Percentiles rank a stretch among this genome's conserved stretches.
These are phyloP conservation scores for Penicillium sclerotiorum DNA, from an alignment of 2,329 filamentous ascomycete species.

Conservation along the genomic window DNA sequence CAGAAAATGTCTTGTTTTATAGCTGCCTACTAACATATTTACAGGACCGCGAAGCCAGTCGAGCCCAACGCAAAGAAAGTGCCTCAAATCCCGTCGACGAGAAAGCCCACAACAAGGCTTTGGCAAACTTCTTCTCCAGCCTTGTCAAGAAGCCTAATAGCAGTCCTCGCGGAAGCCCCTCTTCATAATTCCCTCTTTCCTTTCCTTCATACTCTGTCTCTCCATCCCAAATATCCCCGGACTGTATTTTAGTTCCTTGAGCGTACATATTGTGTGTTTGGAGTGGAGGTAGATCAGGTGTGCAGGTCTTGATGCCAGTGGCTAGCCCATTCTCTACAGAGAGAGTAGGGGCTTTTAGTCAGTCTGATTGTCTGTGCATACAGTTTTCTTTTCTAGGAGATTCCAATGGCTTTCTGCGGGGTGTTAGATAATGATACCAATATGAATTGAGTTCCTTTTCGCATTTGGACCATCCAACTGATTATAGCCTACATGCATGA, in stretches of 20 bases:
- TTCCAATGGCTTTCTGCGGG: constrained; percentile 25
- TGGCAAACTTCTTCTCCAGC: constrained; percentile 63
- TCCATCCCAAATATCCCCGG: constrained; percentile 8
- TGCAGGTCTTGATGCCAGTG: constrained; percentile 8
- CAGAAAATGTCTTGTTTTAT: neutral
- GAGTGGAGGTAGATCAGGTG: constrained; percentile 9
- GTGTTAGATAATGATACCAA: constrained; percentile 34
- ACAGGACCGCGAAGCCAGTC: constrained; percentile 49
- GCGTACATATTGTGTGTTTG: constrained; percentile 25
- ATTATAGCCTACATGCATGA: neutral
- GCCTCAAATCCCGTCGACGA: constrained; percentile 41
- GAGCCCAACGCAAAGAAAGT: constrained; percentile 39
- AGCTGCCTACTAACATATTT: constrained; percentile 13
- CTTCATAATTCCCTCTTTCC: constrained; percentile 22
- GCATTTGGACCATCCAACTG: too few species aligned
- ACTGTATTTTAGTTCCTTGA: constrained; percentile 29
- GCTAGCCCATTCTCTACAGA: constrained; percentile 13
- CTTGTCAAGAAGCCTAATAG: constrained; percentile 56
- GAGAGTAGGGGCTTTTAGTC: too few species aligned
- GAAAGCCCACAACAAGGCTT: constrained; percentile 61
- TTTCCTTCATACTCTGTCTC: neutral
- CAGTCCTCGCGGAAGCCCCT: constrained; percentile 43
- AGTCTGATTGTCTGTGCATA: constrained; percentile 14
- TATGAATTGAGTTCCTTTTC: too few species aligned
- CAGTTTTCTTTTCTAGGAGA: constrained; percentile 19